Base-by-base conservation (phyloP, 495 filamentous ascomycete species). In the Penicillium odoratum region DNA sequence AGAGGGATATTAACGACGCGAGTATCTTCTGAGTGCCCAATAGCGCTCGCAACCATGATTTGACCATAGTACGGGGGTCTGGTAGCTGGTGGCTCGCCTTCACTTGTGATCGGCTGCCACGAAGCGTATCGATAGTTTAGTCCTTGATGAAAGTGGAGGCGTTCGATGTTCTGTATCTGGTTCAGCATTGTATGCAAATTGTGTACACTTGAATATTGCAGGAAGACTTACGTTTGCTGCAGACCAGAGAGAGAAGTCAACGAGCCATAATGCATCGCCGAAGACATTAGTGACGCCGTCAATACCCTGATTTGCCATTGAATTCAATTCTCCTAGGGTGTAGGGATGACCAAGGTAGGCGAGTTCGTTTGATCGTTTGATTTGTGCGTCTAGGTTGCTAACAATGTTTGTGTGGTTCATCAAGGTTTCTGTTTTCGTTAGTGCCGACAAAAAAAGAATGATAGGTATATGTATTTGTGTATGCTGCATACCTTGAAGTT, bases 391-490 rank as follows among this genome's bases (percentile, higher is more conserved):
- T 5, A 63, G 16, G 26, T 46, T 58, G 10, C 51, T n/a, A 0
- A 59, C 15, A 43, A 66, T 63, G 31, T 38, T 66, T 3, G 58
- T 63, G 55, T 66, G 64, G 48, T 66, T 66, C 64, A 61, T 66
- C 1, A 66, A 40, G 5, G 25, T 40, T 13, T 34, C 63, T 66
- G 1, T 8, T 15, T 11, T 16, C 7, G n/a, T 28, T 4, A 40
- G 38, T 21, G 21, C 21, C 2, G 2, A 21, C 21, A 1, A 21
- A 21, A 21, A 21, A 21, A 2, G 21, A 21, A 21, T 21, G 21
- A 1, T 21, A 2, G 21, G 21, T 1, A 21, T 21, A 21, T 21
- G 21, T 21, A 21, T 21, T 21, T 21, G 21, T 21, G 21, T 21
- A 21, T 21, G n/a, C n/a, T n/a, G n/a, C 21, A 21, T 56, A 61